Evolutionary conservation across 257 asterid species (phyloP).

Genomic region (Verbena officinalis): DNA sequence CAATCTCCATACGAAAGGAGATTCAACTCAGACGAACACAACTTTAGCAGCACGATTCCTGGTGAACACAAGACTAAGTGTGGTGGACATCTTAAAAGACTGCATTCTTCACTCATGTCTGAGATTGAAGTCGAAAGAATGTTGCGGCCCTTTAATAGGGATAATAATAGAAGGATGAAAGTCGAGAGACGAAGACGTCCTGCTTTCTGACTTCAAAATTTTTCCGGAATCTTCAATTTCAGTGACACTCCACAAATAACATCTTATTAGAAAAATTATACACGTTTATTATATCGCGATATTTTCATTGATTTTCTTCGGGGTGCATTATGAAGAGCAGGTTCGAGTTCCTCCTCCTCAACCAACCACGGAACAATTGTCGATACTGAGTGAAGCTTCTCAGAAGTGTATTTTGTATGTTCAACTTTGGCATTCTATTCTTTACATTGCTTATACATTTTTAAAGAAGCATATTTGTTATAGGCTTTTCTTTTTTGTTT

Average conservation of each 20-base stretch:
- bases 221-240: neutral
- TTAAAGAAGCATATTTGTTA: no score
- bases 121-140: slow-evolving; percentile 50
- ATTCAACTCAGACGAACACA: slow-evolving; percentile 29
- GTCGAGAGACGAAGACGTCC: neutral
- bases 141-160: slow-evolving; percentile 43
- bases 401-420: neutral
- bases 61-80: slow-evolving; percentile 51
- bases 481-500: no score
- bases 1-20: slow-evolving; percentile 54
- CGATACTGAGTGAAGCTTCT: slow-evolving; percentile 29
- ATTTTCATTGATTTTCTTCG: neutral
- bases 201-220: neutral
- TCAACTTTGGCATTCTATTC: no score
- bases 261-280: neutral
- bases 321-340: neutral
- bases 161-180: no score
- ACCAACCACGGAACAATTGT: slow-evolving; percentile 30
- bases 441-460: no score
- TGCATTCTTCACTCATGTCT: slow-evolving; percentile 47
- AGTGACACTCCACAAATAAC: neutral
- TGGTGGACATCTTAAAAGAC: slow-evolving; percentile 48
- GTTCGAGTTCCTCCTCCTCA: slow-evolving; percentile 5
- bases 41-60: neutral
- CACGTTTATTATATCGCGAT: neutral